Evolutionary conservation across 768 basidiomycete genomes (phyloP).

Genomic region (Leccinum disarticulatum): DNA sequence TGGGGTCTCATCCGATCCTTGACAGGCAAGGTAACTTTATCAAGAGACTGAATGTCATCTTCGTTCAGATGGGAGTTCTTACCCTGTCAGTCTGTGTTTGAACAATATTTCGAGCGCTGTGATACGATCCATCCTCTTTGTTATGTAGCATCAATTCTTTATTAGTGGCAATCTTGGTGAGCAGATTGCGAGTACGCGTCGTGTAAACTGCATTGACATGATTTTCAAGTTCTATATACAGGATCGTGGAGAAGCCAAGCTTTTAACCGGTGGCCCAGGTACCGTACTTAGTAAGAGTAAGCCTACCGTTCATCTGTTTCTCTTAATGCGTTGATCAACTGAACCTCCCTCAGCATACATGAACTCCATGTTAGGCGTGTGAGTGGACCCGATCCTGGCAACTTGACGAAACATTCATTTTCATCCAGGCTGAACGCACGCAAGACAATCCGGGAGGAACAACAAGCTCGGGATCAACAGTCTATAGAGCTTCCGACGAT

Average conservation of each 20-base stretch:
- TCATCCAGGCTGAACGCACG: conserved; percentile 17
- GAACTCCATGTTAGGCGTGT: conserved; percentile 30
- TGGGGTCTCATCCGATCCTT: not conserved
- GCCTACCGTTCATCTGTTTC: not conserved
- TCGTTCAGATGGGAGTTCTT: conserved; percentile 23
- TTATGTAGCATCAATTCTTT: conserved; percentile 10
- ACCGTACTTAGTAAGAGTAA: conserved; percentile 20
- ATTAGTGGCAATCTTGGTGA: conserved; percentile 14
- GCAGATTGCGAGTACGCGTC: not conserved
- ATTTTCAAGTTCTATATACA: conserved; percentile 19
- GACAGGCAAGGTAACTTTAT: conserved; percentile 14
- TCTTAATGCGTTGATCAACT: not conserved
- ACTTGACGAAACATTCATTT: not conserved
- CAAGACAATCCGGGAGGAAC: conserved; percentile 19
- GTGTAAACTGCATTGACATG: not conserved
- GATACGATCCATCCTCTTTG: not conserved
- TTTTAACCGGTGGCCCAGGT: conserved; percentile 12
- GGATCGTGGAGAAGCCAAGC: not conserved
- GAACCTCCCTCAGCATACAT: conserved; percentile 14
- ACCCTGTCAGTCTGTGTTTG: conserved; percentile 10
- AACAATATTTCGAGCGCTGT: not conserved
- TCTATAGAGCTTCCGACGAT: not conserved
- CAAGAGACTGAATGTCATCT: conserved; percentile 12
- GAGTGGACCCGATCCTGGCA: not conserved
- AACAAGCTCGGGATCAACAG: not conserved